These are phyloP conservation scores for Penicillium psychrofluorescens DNA, from an alignment of 495 filamentous ascomycete species.

Conservation along the genomic window DNA sequence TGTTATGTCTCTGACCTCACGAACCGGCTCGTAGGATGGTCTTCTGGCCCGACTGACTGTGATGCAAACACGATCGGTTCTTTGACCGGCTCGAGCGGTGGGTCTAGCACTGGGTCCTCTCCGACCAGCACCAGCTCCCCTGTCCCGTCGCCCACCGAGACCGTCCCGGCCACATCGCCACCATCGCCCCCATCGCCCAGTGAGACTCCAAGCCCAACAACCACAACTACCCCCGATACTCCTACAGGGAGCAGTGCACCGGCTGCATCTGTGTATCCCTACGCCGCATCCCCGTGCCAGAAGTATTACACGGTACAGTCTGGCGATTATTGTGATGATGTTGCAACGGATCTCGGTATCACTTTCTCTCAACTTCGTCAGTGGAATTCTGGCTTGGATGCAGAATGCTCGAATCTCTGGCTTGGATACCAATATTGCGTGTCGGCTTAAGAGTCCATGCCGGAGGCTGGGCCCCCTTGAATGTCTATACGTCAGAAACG, in stretches of 20 bases:
- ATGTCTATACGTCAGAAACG: too few relatives aligned
- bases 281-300: slow-evolving; percentile 35
- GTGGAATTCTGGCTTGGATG: slow-evolving; percentile 35
- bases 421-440: slow-evolving; percentile 35
- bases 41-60: slow-evolving; percentile 26
- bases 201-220: slow-evolving; percentile 6
- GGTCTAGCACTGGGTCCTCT: neutral
- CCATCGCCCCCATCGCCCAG: neutral
- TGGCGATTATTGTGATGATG: slow-evolving; percentile 35
- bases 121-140: too few relatives aligned
- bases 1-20: slow-evolving; percentile 53
- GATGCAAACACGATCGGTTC: slow-evolving; percentile 3
- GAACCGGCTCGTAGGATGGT: slow-evolving; percentile 48
- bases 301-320: slow-evolving; percentile 29
- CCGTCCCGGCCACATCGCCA: too few relatives aligned
- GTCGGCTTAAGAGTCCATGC: slow-evolving; percentile 7
- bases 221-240: slow-evolving; percentile 5
- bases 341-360: slow-evolving; percentile 23
- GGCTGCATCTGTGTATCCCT: slow-evolving; percentile 11
- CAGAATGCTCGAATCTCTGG: slow-evolving; percentile 30
- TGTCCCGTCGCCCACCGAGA: too few relatives aligned
- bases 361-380: slow-evolving; percentile 17
- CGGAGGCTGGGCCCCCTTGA: too few relatives aligned
- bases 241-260: slow-evolving; percentile 1
- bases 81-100: slow-evolving; percentile 3